phyloP scores from a whole-genome alignment of 257 asterid species.

The Hygrophila difformis region DNA sequence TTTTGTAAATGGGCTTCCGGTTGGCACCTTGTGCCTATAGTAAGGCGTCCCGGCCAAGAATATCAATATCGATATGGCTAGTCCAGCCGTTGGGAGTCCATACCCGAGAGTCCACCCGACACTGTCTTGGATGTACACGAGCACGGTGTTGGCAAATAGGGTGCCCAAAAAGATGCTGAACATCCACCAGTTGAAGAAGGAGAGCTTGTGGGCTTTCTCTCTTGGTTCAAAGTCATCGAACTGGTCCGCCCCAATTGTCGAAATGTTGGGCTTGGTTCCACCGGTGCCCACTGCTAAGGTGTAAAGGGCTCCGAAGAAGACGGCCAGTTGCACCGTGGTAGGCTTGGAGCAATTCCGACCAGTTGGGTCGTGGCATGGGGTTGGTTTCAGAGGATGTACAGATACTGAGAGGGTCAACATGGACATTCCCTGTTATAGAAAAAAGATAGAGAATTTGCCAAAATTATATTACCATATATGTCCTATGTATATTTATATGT shows the following conservation, averaged over 20 bases:
- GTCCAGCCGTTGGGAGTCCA: slow-evolving; percentile 25
- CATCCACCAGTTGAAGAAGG: too few relatives aligned
- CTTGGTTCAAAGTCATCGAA: slow-evolving; percentile 19
- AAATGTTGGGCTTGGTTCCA: too few relatives aligned
- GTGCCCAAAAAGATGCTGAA: too few relatives aligned
- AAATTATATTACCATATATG: too few relatives aligned
- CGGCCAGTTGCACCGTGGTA: slow-evolving; percentile 7
- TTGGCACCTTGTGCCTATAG: too few relatives aligned
- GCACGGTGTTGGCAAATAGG: too few relatives aligned
- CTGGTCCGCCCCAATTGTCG: too few relatives aligned
- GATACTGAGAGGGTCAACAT: slow-evolving; percentile 22
- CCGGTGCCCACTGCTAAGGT: too few relatives aligned
- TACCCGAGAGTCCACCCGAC: slow-evolving; percentile 30
- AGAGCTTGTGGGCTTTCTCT: slow-evolving; percentile 26
- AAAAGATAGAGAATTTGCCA: too few relatives aligned
- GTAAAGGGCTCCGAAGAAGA: slow-evolving; percentile 24
- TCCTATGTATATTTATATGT: too few relatives aligned
- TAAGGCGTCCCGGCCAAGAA: slow-evolving; percentile 20
- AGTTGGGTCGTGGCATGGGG: slow-evolving; percentile 8
- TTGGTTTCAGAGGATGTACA: slow-evolving; percentile 21
- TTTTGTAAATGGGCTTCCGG: too few relatives aligned
- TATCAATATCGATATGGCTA: slow-evolving; percentile 15
- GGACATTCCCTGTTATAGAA: slow-evolving; percentile 24
- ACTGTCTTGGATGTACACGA: slow-evolving; percentile 29
- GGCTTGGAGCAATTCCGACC: slow-evolving; percentile 15